These are phyloP conservation scores for Whalleya microplaca DNA, from an alignment of 2,329 filamentous ascomycete species.

Conservation along the genomic window DNA sequence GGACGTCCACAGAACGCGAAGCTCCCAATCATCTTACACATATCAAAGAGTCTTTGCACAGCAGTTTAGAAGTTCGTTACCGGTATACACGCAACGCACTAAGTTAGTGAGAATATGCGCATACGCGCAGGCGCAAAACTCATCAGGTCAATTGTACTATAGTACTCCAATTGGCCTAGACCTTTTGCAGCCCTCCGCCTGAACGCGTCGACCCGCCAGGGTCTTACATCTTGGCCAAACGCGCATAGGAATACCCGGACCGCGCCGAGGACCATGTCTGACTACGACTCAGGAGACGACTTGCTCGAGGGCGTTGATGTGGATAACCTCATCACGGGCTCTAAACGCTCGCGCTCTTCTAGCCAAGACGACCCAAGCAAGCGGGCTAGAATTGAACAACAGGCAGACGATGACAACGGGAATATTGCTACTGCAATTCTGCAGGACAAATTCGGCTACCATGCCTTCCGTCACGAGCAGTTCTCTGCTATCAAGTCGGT, in stretches of 20 bases:
- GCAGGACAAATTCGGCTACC: conserved; percentile 43
- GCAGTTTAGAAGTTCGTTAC: too few relatives aligned
- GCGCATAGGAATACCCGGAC: background rate
- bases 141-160: too few relatives aligned
- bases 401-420: conserved; percentile 6
- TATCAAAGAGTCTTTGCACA: too few relatives aligned
- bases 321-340: conserved; percentile 22
- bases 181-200: too few relatives aligned
- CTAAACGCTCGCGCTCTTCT: conserved; percentile 14
- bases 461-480: conserved; percentile 50
- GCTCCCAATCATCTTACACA: too few relatives aligned
- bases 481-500: conserved; percentile 44
- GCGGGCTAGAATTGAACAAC: conserved; percentile 8
- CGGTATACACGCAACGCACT: too few relatives aligned
- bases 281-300: conserved; percentile 41
- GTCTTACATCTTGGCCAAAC: background rate
- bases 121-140: too few relatives aligned
- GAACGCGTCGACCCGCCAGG: too few relatives aligned
- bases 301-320: conserved; percentile 35
- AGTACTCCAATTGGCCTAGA: too few relatives aligned
- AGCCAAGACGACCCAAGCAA: background rate
- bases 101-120: too few relatives aligned
- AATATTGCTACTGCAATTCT: conserved; percentile 34
- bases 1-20: too few relatives aligned
- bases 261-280: conserved; percentile 34